Percentiles rank a stretch among this genome's conserved stretches.
phyloP scores from a whole-genome alignment of 2,329 filamentous ascomycete genomes.

The Pseudogymnoascus sp. region DNA sequence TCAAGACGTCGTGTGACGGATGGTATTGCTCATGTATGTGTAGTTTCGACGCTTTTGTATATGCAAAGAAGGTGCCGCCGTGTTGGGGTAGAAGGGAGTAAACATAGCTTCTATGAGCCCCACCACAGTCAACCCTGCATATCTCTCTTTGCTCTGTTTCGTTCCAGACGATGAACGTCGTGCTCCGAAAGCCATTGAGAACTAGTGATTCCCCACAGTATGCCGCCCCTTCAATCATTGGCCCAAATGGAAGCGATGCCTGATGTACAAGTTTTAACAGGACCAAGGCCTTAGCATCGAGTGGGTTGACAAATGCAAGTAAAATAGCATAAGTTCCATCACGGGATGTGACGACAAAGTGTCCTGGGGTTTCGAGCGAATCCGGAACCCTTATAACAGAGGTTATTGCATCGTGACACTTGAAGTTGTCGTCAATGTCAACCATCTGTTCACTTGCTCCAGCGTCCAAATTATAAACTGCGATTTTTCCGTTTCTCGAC shows the following conservation, averaged over 20 bases:
- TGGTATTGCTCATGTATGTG: slow-evolving; percentile 34
- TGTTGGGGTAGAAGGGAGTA: slow-evolving; percentile 29
- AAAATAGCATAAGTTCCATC: slow-evolving; percentile 69
- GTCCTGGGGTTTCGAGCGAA: slow-evolving; percentile 25
- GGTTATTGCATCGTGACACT: slow-evolving; percentile 18
- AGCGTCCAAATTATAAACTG: slow-evolving; percentile 33
- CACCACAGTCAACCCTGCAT: slow-evolving; percentile 70
- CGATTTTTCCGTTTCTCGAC: slow-evolving; percentile 46
- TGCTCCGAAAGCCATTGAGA: slow-evolving; percentile 74
- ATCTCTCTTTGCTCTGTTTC: slow-evolving; percentile 62
- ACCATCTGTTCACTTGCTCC: slow-evolving; percentile 13
- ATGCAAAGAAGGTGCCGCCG: slow-evolving; percentile 53
- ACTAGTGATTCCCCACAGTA: slow-evolving; percentile 52
- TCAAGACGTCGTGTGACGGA: slow-evolving; percentile 42
- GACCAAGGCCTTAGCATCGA: background rate
- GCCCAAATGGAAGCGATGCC: slow-evolving; percentile 60
- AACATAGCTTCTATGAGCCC: slow-evolving; percentile 70
- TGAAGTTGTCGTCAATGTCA: background rate
- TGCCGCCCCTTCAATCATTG: slow-evolving; percentile 66
- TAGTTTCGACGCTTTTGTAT: slow-evolving; percentile 58
- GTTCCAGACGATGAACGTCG: slow-evolving; percentile 75
- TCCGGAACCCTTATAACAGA: slow-evolving; percentile 19
- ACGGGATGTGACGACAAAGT: slow-evolving; percentile 64
- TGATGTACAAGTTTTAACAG: slow-evolving; percentile 53
- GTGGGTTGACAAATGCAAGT: background rate